Evolutionary conservation across 2,329 filamentous ascomycete genomes (phyloP).

Genomic region (Cladophialophora psammophila): DNA sequence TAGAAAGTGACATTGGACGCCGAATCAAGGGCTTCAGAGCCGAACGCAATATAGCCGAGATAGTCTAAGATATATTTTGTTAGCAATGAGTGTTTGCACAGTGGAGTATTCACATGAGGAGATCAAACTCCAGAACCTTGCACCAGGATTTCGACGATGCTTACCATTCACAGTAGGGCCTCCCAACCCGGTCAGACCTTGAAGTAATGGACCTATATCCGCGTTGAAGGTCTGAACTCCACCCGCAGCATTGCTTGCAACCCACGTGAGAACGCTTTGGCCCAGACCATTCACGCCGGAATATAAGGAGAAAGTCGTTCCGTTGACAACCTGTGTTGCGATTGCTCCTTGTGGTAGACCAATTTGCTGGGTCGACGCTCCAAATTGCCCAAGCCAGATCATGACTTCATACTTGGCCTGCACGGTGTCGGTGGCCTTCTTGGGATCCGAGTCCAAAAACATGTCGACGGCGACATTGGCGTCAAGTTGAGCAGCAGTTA

Average conservation of each 20-base stretch:
- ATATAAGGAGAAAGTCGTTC: conserved; percentile 55
- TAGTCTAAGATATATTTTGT: conserved; percentile 47
- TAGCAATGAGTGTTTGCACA: background rate
- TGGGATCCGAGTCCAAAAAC: conserved; percentile 60
- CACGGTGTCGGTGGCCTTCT: conserved; percentile 50
- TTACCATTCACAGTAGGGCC: conserved; percentile 48
- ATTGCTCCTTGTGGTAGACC: conserved; percentile 49
- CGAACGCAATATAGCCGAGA: conserved; percentile 61
- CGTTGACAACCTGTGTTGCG: conserved; percentile 50
- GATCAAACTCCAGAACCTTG: too few relatives aligned
- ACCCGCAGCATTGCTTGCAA: conserved; percentile 42
- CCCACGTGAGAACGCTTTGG: conserved; percentile 62
- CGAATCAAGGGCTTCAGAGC: conserved; percentile 59
- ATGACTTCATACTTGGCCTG: conserved; percentile 60
- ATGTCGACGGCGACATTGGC: conserved; percentile 67
- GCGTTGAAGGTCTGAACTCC: conserved; percentile 54
- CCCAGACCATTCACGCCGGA: conserved; percentile 49
- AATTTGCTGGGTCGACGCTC: conserved; percentile 57
- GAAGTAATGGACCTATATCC: conserved; percentile 57
- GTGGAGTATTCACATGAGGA: background rate
- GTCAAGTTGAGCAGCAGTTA: conserved; percentile 53
- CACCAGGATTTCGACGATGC: background rate
- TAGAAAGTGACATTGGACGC: conserved; percentile 58
- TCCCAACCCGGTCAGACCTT: conserved; percentile 44
- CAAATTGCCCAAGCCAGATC: conserved; percentile 63